phyloP scores from a whole-genome alignment of 176 grass and related monocot species.

The Tillandsia fasciculata region DNA sequence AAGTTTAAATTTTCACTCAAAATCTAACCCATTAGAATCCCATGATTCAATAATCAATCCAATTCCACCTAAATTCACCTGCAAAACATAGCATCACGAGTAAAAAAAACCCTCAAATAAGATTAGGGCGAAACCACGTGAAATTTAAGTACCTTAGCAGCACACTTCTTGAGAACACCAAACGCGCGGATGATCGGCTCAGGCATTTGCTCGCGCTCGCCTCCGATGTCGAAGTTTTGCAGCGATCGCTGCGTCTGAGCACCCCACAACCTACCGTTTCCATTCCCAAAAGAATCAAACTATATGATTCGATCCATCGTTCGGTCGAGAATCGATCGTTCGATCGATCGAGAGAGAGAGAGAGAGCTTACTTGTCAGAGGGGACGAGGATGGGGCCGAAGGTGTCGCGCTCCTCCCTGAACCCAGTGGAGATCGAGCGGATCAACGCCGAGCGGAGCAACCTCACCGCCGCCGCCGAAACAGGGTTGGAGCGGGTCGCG shows the following conservation, averaged over 20 bases:
- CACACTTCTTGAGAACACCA: slow-evolving; percentile 91
- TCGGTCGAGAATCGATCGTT: no score
- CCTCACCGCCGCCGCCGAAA: slow-evolving; percentile 17
- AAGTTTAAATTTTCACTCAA: no score
- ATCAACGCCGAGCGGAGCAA: slow-evolving; percentile 39
- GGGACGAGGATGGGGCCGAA: slow-evolving; percentile 85
- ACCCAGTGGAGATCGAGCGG: slow-evolving; percentile 53
- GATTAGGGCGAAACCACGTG: neutral
- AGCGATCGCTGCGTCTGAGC: slow-evolving; percentile 97
- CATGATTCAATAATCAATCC: no score
- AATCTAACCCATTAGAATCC: no score
- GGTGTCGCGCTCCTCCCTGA: slow-evolving; percentile 92
- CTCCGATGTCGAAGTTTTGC: slow-evolving; percentile 92
- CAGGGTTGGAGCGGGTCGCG: slow-evolving; percentile 19
- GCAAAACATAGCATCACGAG: no score
- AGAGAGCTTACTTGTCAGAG: slow-evolving; percentile 50
- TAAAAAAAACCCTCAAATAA: neutral
- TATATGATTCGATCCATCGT: no score
- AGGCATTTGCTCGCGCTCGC: slow-evolving; percentile 75
- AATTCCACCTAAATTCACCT: no score
- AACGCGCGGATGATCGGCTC: slow-evolving; percentile 92
- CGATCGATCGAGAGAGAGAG: neutral
- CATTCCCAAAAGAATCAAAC: neutral
- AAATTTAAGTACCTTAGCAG: slow-evolving; percentile 53
- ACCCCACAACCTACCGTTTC: slow-evolving; percentile 61